Evolutionary conservation across 495 filamentous ascomycete species (phyloP).

Genomic region (Podospora pseudoanserina): DNA sequence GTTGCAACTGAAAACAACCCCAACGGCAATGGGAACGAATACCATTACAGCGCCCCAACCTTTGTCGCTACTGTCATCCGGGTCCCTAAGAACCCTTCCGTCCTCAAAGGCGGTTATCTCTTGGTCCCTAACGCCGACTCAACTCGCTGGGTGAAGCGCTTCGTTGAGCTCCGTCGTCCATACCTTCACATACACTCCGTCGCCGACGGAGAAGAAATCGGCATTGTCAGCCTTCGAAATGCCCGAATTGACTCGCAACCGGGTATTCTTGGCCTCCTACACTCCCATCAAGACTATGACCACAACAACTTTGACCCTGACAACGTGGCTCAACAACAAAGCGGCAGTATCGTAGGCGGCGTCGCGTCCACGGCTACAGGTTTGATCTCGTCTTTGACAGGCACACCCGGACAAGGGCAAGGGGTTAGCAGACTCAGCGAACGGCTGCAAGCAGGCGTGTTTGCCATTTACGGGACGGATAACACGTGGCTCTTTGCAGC

Average conservation of each 20-base stretch:
- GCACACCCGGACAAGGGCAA: constrained; percentile 15
- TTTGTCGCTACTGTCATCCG: constrained; percentile 66
- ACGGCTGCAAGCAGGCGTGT: constrained; percentile 66
- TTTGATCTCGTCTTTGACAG: constrained; percentile 26
- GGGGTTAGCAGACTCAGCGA: constrained; percentile 45
- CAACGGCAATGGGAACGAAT: constrained; percentile 8
- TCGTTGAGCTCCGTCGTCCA: constrained; percentile 86
- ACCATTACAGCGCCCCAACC: constrained; percentile 39
- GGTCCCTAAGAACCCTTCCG: constrained; percentile 66
- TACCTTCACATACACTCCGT: constrained; percentile 87
- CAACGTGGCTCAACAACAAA: neutral
- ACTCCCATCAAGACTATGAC: constrained; percentile 29
- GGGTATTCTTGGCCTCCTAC: constrained; percentile 73
- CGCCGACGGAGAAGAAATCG: constrained; percentile 83
- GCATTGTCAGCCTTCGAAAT: constrained; percentile 80
- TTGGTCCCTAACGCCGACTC: constrained; percentile 70
- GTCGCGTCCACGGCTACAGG: neutral
- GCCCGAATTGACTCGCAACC: constrained; percentile 83
- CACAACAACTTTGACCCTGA: neutral
- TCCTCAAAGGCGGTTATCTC: constrained; percentile 82
- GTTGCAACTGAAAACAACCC: constrained; percentile 26
- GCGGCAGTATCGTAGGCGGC: neutral
- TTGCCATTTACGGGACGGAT: constrained; percentile 87
- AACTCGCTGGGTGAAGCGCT: constrained; percentile 81
- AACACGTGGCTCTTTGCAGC: constrained; percentile 95